These are phyloP conservation scores for Fusarium decemcellulare DNA, from an alignment of 2,329 filamentous ascomycete genomes.

Conservation along the genomic window DNA sequence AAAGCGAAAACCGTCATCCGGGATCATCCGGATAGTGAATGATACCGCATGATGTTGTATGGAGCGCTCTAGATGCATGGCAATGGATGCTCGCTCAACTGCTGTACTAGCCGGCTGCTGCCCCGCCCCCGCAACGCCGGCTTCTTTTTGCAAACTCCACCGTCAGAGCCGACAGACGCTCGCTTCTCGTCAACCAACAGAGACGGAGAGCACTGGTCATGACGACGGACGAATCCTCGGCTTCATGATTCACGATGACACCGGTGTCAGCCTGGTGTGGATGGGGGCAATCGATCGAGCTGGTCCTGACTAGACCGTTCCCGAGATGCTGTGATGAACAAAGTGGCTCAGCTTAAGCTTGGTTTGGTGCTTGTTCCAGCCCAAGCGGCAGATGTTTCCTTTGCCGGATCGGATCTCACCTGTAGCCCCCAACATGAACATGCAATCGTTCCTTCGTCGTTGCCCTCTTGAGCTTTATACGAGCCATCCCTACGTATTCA, in stretches of 20 bases:
- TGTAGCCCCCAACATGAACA: background rate
- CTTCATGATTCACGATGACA: constrained; percentile 9
- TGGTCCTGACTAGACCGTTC: background rate
- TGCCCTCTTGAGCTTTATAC: too few species aligned
- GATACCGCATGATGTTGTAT: constrained; percentile 33
- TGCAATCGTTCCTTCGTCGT: background rate
- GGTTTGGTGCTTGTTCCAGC: constrained; percentile 14
- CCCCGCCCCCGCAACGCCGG: constrained; percentile 42
- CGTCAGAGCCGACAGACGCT: constrained; percentile 19
- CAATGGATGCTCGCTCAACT: constrained; percentile 15
- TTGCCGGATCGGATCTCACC: constrained; percentile 14
- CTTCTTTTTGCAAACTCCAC: constrained; percentile 28
- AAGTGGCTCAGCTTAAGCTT: background rate
- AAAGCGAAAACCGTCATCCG: constrained; percentile 16
- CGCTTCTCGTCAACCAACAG: constrained; percentile 6
- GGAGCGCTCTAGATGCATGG: constrained; percentile 13
- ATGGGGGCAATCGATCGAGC: background rate
- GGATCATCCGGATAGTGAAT: constrained; percentile 29
- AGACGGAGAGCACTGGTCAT: constrained; percentile 1
- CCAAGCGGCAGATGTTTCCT: constrained; percentile 15
- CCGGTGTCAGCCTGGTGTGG: background rate
- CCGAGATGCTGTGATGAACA: background rate
- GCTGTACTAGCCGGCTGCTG: background rate
- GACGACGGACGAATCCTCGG: background rate
- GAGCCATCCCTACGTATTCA: background rate